Base-by-base conservation (phyloP, 208 protist genomes). In the Leishmania mexicana region DNA sequence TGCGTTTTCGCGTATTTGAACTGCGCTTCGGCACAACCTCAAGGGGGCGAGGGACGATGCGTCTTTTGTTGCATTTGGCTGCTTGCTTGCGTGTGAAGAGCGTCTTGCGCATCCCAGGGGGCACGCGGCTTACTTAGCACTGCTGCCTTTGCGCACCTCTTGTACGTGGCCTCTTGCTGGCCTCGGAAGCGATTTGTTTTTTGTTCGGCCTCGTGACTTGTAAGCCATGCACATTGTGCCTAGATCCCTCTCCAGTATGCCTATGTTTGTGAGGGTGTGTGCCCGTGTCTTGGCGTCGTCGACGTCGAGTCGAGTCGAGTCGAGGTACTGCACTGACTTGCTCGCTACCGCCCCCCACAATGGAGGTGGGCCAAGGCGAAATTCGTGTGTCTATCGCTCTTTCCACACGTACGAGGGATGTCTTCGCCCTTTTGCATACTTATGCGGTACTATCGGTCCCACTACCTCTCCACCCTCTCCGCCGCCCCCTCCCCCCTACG, bases 371-470 rank as follows among this genome's bases (percentile, higher is more conserved):
- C 62, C 15, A 68, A 8, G 31, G 31, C 15, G 31, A 13, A 42
- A 4, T 21, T 24, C 79, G 31, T 80, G 35, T 78, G 47, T 80
- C 75, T 80, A 15, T 57, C n/a, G 4, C 21, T 64, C 31, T 35
- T 40, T 68, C 62, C 62, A 68, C 62, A 35, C 31, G 31, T 35
- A 40, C 62, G 62, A 42, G 31, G 31, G 62, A 19, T 68, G 62
- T 40, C 62, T 38, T 67, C 13, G 13, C n/a, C 62, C 31, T 67
- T 62, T 7, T 28, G 13, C 24, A 8, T 24, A 15, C 62, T 67
- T 67, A 5, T 40, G 28, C 31, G 5, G 62, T 24, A 35, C 31
- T 68, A 31, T 40, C 15, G 31, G 62, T 7, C 53, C 38, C 70
- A 1, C 68, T 19, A 0, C 49, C 19, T n/a, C 13, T 42, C 31